These are phyloP conservation scores for Vicia villosa DNA, from an alignment of 306 rosid species.

Conservation along the genomic window DNA sequence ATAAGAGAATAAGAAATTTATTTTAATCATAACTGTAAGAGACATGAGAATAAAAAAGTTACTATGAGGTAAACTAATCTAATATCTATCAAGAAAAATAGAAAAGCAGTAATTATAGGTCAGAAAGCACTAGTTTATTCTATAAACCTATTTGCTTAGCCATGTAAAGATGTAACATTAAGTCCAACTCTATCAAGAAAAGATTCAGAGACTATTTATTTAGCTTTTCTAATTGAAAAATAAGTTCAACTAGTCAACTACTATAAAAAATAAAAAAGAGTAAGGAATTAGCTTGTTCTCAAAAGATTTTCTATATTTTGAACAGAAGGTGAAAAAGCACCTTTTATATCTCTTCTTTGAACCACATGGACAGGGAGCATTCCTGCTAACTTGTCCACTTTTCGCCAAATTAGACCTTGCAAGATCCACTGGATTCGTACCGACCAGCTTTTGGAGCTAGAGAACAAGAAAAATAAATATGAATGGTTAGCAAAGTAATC, in stretches of 20 bases:
- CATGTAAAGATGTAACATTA: constrained; percentile 12
- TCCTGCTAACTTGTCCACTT: constrained; percentile 85
- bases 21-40: neutral
- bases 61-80: constrained; percentile 10
- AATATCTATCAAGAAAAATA: neutral
- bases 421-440: constrained; percentile 71
- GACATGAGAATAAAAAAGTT: neutral
- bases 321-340: constrained; percentile 35
- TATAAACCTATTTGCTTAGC: neutral
- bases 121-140: constrained; percentile 15
- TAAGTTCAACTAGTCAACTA: constrained; percentile 11
- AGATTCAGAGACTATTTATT: neutral
- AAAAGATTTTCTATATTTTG: neutral
- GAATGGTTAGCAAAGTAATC: constrained; percentile 14
- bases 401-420: constrained; percentile 88
- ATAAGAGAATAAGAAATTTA: neutral
- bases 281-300: constrained; percentile 15
- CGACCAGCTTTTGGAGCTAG: constrained; percentile 86
- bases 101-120: neutral
- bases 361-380: constrained; percentile 91
- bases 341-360: constrained; percentile 93
- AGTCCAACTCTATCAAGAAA: constrained; percentile 12
- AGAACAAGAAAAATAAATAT: constrained; percentile 28
- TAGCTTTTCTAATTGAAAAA: constrained; percentile 24
- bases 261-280: neutral